phyloP scores from a whole-genome alignment of 306 rosid species.

The Canavalia ensiformis region DNA sequence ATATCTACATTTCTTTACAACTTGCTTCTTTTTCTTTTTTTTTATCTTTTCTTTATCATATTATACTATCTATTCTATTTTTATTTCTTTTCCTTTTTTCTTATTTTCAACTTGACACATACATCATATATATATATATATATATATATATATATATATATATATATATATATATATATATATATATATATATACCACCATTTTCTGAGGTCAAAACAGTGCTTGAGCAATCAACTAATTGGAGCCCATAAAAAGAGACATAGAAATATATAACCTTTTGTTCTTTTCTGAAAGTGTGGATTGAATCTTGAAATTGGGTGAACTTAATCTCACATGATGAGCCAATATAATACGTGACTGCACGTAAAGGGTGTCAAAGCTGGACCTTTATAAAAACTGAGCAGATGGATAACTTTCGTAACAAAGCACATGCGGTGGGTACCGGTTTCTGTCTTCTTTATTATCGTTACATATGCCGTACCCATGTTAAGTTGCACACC shows the following conservation, averaged over 20 bases:
- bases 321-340: constrained; percentile 47
- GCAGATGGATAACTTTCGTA: constrained; percentile 28
- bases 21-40: too few relatives aligned
- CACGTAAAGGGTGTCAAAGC: constrained; percentile 48
- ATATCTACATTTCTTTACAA: too few relatives aligned
- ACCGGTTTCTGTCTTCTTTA: constrained; percentile 24
- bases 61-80: too few relatives aligned
- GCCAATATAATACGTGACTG: constrained; percentile 24
- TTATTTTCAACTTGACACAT: too few relatives aligned
- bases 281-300: neutral
- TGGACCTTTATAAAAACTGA: neutral
- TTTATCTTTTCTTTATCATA: too few relatives aligned
- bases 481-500: constrained; percentile 36
- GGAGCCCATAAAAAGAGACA: neutral
- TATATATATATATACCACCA: too few relatives aligned
- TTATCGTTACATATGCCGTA: constrained; percentile 2
- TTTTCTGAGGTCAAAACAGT: too few relatives aligned
- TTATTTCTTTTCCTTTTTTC: too few relatives aligned
- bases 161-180: too few relatives aligned
- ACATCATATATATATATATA: too few relatives aligned
- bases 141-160: too few relatives aligned
- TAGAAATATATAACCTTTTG: neutral
- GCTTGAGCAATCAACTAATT: neutral
- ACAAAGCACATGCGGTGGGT: constrained; percentile 53
- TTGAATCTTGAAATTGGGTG: constrained; percentile 1